phyloP scores from a whole-genome alignment of 768 basidiomycete species.

The Hygrophorus pudorinus region DNA sequence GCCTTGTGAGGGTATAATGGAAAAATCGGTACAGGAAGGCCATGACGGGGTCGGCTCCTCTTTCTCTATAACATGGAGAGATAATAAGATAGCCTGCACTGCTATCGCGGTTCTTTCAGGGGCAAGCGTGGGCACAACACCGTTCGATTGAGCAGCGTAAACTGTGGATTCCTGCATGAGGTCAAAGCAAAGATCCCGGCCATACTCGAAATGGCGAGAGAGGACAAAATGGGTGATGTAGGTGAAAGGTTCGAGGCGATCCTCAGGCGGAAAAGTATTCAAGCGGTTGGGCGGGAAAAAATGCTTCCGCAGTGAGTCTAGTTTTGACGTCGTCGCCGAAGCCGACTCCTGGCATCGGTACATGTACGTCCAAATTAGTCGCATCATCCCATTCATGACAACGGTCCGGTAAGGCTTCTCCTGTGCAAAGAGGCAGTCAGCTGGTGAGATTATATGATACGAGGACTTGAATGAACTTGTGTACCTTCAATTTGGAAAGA shows the following conservation, averaged over 20 bases:
- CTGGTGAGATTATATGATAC: background rate
- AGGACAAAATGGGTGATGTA: slow-evolving; percentile 77
- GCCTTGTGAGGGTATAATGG: slow-evolving; percentile 35
- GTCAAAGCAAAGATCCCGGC: slow-evolving; percentile 71
- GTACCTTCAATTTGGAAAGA: slow-evolving; percentile 72
- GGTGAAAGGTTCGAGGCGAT: slow-evolving; percentile 66
- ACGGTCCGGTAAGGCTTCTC: slow-evolving; percentile 64
- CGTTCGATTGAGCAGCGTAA: slow-evolving; percentile 28
- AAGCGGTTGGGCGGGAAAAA: slow-evolving; percentile 71
- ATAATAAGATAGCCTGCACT: slow-evolving; percentile 66
- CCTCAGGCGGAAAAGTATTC: slow-evolving; percentile 55
- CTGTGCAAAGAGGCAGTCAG: slow-evolving; percentile 28
- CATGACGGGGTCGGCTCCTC: slow-evolving; percentile 64
- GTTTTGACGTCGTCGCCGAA: slow-evolving; percentile 69
- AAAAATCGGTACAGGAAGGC: slow-evolving; percentile 71
- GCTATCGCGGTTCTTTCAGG: slow-evolving; percentile 70
- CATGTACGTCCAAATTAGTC: slow-evolving; percentile 91
- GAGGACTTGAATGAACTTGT: background rate
- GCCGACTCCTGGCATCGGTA: slow-evolving; percentile 83
- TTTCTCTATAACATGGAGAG: slow-evolving; percentile 60
- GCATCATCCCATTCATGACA: slow-evolving; percentile 73
- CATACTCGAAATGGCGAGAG: slow-evolving; percentile 77
- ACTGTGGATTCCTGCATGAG: slow-evolving; percentile 64
- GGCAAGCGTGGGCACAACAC: slow-evolving; percentile 36
- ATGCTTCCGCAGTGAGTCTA: slow-evolving; percentile 64